Base-by-base conservation (phyloP, 73 alveolate species). In the Paramecium octaurelia region DNA sequence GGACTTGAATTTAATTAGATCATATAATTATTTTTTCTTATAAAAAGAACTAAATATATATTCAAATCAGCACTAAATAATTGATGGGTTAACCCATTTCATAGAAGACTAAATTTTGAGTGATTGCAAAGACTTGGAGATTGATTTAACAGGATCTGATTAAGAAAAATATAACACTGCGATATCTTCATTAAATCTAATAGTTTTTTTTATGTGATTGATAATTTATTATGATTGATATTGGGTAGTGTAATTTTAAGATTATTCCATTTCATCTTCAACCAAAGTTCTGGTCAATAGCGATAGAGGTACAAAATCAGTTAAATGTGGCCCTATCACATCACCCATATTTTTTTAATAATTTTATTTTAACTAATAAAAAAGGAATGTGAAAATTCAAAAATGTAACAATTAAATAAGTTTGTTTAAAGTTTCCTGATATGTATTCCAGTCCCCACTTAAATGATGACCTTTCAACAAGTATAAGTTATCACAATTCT, bases 381-480 rank as follows among this genome's bases (percentile, higher is more conserved):
- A 64, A 64, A 3, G 46, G 42, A 64, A 27, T 29, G 40, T 29
- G 59, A 35, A 31, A 73, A 35, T 4, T 73, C 87, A 73, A 73
- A 73, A 73, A 12, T 73, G 31, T 36, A 73, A 43, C 59, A 21
- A 73, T 73, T 34, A 38, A 73, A 73, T 40, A 36, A 73, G 38
- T 73, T 38, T 73, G 24, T 73, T 73, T 20, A 73, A 73, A 73
- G 59, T 73, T 12, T 73, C 36, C 18, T 73, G 34, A 73, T 73
- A 73, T 16, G 16, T 14, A 35, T 73, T 43, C 87, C 59, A 73
- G 5, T 73, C 87, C n/a, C 87, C 87, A 73, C 68, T 73, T 73
- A 73, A 73, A 73, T 73, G 59, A 73, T 73, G 87, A 12, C 60
- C 87, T 38, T 73, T 73, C 18, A 73, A 35, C 40, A 73, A 73